phyloP scores from a whole-genome alignment of 768 basidiomycete species.

The Phlegmacium glaucopus region DNA sequence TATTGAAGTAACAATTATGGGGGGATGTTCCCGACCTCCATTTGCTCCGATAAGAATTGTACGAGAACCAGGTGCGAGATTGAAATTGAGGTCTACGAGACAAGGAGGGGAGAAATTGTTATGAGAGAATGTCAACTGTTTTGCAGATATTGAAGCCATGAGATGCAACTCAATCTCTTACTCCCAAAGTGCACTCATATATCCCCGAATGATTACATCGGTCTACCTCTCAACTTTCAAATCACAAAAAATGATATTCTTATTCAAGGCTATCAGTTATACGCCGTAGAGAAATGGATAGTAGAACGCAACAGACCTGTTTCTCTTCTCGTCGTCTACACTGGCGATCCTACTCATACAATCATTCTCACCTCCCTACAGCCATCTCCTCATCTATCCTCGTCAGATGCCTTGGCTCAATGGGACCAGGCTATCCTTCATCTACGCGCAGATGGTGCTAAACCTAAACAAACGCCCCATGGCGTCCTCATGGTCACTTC shows the following conservation, averaged over 20 bases:
- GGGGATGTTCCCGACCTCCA: conserved; percentile 60
- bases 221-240: background rate
- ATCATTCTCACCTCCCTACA: background rate
- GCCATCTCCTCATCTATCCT: background rate
- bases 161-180: background rate
- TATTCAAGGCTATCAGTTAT: background rate
- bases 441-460: conserved; percentile 67
- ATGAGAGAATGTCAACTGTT: conserved; percentile 59
- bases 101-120: conserved; percentile 40
- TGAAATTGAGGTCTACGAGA: conserved; percentile 61
- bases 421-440: conserved; percentile 32
- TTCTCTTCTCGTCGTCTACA: background rate
- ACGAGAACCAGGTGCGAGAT: conserved; percentile 71
- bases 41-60: conserved; percentile 92
- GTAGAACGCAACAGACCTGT: conserved; percentile 15
- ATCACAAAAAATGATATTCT: background rate
- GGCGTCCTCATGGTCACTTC: conserved; percentile 81
- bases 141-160: conserved; percentile 37
- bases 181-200: background rate
- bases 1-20: conserved; percentile 9
- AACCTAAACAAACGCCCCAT: conserved; percentile 66
- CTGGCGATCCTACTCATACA: background rate
- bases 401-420: background rate
- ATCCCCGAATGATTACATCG: too few relatives aligned
- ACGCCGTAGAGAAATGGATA: conserved; percentile 7